Conservation (phyloP, 345 rosid genomes). For the Orychophragmus violaceus region DNA sequence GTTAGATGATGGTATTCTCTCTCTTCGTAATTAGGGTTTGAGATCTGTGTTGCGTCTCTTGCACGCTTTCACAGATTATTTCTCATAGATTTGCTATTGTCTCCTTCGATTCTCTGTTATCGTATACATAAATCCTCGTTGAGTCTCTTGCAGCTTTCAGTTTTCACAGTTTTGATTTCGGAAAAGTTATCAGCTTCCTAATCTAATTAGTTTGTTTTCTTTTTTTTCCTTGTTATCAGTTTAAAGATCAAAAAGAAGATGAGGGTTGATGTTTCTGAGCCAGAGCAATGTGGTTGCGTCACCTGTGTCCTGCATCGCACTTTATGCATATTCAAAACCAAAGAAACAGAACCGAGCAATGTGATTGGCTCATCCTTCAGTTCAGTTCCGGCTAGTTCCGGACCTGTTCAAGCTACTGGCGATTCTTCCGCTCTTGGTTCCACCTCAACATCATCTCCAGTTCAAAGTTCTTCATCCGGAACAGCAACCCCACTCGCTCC, state of each 20-base stretch:
- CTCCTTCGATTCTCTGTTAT: neutral
- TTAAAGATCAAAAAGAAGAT: conserved; percentile 5
- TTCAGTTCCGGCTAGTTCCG: neutral
- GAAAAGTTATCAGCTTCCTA: neutral
- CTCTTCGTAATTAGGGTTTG: neutral
- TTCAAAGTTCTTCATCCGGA: neutral
- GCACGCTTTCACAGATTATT: neutral
- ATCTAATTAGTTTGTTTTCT: neutral
- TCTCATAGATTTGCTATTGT: neutral
- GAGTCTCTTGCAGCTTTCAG: neutral
- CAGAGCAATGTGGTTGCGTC: neutral
- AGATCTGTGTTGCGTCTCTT: neutral
- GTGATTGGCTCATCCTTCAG: neutral
- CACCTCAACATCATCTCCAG: neutral
- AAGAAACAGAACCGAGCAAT: neutral
- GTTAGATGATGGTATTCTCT: neutral
- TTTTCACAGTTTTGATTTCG: no score
- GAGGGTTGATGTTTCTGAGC: conserved; percentile 15
- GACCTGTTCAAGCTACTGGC: neutral
- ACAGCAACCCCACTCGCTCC: neutral
- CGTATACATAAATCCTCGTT: no score
- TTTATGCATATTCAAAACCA: neutral
- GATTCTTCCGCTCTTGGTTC: neutral
- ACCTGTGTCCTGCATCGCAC: neutral
- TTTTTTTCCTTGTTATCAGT: neutral